Percentiles rank a stretch among this genome's conserved stretches.
These are phyloP conservation scores for Yamadazyma spencermartinsiae DNA, from an alignment of 1,139 yeast genomes.

Conservation along the genomic window DNA sequence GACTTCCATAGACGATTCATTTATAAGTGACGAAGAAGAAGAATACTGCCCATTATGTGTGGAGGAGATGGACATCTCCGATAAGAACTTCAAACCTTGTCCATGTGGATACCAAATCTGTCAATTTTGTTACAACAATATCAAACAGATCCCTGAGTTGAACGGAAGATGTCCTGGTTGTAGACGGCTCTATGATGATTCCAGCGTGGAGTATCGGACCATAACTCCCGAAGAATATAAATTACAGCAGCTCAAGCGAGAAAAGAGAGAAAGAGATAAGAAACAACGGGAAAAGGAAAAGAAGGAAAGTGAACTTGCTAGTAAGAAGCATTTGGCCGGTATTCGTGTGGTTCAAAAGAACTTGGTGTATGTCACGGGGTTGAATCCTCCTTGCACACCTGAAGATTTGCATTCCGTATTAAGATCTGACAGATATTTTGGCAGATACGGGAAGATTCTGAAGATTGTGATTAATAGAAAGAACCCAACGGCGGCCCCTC, in stretches of 20 bases:
- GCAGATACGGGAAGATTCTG: slow-evolving; percentile 94
- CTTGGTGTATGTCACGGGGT: slow-evolving; percentile 92
- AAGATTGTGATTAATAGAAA: slow-evolving; percentile 92
- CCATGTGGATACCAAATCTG: slow-evolving; percentile 99
- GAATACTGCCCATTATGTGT: slow-evolving; percentile 91
- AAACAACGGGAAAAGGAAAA: slow-evolving; percentile 89
- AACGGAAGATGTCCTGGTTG: slow-evolving; percentile 98
- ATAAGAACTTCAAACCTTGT: slow-evolving; percentile 95
- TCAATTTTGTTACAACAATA: slow-evolving; percentile 96
- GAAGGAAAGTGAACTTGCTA: slow-evolving; percentile 86
- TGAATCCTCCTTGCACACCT: slow-evolving; percentile 86
- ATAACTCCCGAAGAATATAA: slow-evolving; percentile 84
- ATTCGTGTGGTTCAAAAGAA: slow-evolving; percentile 97
- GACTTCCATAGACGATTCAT: slow-evolving; percentile 40
- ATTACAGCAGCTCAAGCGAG: slow-evolving; percentile 74
- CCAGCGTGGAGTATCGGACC: slow-evolving; percentile 81
- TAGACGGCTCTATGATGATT: slow-evolving; percentile 91
- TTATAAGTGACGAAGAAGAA: slow-evolving; percentile 78
- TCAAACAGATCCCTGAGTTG: slow-evolving; percentile 90
- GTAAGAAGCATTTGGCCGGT: slow-evolving; percentile 91
- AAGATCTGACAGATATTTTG: slow-evolving; percentile 91
- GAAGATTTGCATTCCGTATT: slow-evolving; percentile 86
- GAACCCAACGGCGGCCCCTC: slow-evolving; percentile 28
- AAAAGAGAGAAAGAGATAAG: slow-evolving; percentile 80
- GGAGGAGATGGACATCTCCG: slow-evolving; percentile 96